A percentile compares a stretch with the other conserved stretches of the same genome.
Evolutionary conservation across 495 filamentous ascomycete genomes (phyloP).

Genomic region (Talaromyces thailandensis): DNA sequence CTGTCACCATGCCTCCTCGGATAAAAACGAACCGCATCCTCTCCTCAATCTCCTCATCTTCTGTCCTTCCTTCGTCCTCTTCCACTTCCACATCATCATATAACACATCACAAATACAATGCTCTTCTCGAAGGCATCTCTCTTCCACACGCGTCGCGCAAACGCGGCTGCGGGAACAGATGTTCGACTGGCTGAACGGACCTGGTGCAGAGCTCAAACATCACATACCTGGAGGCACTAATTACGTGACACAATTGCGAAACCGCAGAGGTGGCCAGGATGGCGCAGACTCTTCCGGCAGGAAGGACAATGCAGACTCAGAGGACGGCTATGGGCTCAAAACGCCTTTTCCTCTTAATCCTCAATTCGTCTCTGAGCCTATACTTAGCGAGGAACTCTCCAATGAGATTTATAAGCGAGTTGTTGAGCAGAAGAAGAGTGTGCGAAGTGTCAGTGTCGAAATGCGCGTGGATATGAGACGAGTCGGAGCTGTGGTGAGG

Average conservation of each 20-base stretch:
- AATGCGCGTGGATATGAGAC: slow-evolving; percentile 70
- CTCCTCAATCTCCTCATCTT: slow-evolving; percentile 29
- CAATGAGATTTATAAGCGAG: slow-evolving; percentile 61
- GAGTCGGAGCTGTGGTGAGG: slow-evolving; percentile 81
- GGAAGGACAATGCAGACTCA: slow-evolving; percentile 11
- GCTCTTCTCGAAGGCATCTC: slow-evolving; percentile 29
- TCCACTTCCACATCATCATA: slow-evolving; percentile 8
- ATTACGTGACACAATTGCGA: slow-evolving; percentile 49
- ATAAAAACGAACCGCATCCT: slow-evolving; percentile 26
- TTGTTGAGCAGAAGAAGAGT: slow-evolving; percentile 55
- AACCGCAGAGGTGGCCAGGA: slow-evolving; percentile 18
- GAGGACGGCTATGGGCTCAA: slow-evolving; percentile 7
- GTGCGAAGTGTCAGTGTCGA: slow-evolving; percentile 72
- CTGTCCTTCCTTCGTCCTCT: slow-evolving; percentile 25
- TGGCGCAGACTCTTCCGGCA: slow-evolving; percentile 6
- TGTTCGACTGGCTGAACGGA: slow-evolving; percentile 60
- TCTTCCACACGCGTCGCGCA: slow-evolving; percentile 34
- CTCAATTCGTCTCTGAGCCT: slow-evolving; percentile 56
- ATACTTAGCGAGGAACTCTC: slow-evolving; percentile 71
- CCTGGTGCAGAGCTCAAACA: slow-evolving; percentile 47
- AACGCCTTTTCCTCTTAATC: slow-evolving; percentile 68
- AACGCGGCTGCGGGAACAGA: slow-evolving; percentile 44
- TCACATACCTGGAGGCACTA: slow-evolving; percentile 50
- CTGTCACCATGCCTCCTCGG: slow-evolving; percentile 33
- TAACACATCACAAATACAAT: slow-evolving; percentile 2